Evolutionary conservation across 1,284 basidiomycete species (phyloP), one percentile per base, ranked within the genome.

Genomic region (Ceratobasidium theobromae): DNA sequence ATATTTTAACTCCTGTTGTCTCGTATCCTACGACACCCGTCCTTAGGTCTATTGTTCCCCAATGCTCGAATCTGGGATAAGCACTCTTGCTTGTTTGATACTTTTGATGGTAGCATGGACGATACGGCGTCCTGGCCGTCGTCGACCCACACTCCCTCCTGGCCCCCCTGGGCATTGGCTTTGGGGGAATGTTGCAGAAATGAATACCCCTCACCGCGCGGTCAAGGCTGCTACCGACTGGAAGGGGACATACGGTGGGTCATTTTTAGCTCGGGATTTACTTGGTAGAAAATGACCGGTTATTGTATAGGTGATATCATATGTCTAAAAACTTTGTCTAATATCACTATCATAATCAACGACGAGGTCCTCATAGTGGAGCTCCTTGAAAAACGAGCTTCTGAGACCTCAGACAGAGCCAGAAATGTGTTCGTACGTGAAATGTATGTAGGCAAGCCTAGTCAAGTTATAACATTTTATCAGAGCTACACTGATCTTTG

Each of bases 81-180:
- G 35, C 35, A 6, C 35, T 38, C 35, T 8, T 38, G 35, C 16
- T 38, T 38, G 35, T 16, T 16, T 38, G 6, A 16, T 6, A 6
- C 8, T 38, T 38, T 6, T 45, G 43, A n/a, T 21, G 6, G 12
- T 21, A 14, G 43, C 18, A 45, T 45, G 43, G 43, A 14, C 18
- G 18, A 14, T 6, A 14, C 43, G 18, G 6, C 8, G 43, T 9
- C 6, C 43, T 21, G 12, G 9, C 6, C 43, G 18, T 9, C 54
- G 41, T 1, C 40, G 8, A n/a, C 25, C 33, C 11, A 12, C 40
- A 11, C 54, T 45, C 3, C 54, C 54, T 3, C 54, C 54, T 16
- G 54, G 54, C 14, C 54, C 54, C n/a, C 27, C 54, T 12, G 54
- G 54, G 14, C 54, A 57, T 21, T 45, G 54, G 54, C n/a, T 57